These are phyloP conservation scores for Cutaneotrichosporon dermatis DNA, from an alignment of 1,284 basidiomycete genomes.

Conservation along the genomic window DNA sequence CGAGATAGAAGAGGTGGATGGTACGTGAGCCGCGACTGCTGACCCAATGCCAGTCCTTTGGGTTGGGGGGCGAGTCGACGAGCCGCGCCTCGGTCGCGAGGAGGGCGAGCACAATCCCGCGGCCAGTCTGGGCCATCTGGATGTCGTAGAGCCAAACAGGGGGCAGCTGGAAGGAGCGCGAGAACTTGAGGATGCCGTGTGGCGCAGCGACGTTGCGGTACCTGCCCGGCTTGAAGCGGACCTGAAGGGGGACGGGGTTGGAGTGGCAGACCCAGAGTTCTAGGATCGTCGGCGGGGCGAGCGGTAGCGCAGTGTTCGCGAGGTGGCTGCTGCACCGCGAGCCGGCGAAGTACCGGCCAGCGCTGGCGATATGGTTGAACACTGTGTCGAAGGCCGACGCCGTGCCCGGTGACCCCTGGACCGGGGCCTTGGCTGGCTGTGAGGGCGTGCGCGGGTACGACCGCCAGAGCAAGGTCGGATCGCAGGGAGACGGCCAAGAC, in stretches of 20 bases:
- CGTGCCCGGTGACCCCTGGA: no score
- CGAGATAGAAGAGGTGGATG: conserved; percentile 5
- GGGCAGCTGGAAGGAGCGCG: background rate
- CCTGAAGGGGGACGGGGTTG: no score
- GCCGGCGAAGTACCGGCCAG: background rate
- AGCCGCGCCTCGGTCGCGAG: background rate
- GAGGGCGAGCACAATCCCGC: background rate
- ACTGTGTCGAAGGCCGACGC: no score
- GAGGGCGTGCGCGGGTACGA: no score
- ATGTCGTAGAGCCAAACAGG: conserved; percentile 2
- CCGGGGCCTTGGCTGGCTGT: no score
- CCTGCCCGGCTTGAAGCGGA: no score
- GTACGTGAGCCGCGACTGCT: background rate
- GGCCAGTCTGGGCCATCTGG: background rate
- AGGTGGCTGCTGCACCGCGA: background rate
- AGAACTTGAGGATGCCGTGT: background rate
- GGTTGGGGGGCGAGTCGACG: background rate
- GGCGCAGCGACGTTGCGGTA: background rate
- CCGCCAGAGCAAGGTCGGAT: no score
- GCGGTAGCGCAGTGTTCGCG: background rate
- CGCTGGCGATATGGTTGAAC: no score
- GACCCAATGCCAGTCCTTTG: background rate
- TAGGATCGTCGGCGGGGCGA: background rate
- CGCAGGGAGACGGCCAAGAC: no score
- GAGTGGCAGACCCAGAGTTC: background rate